Conservation (phyloP, 805 yeast genomes). For the Lipomyces lipofer region DNA sequence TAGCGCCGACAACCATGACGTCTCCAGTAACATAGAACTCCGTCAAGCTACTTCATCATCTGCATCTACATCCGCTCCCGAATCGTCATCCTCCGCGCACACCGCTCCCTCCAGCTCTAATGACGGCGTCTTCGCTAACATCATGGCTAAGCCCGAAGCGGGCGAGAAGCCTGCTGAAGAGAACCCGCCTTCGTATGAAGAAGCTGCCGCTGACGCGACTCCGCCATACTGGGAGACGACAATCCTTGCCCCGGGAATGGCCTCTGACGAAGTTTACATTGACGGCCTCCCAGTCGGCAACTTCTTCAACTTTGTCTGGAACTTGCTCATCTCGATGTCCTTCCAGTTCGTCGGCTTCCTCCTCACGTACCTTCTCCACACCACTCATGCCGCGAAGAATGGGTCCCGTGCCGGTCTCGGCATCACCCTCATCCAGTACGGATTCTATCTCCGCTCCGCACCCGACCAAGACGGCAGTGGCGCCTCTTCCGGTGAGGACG, state of each 20-base stretch:
- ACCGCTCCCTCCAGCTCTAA: slow-evolving; percentile 32
- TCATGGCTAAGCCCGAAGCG: slow-evolving; percentile 84
- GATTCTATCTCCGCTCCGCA: slow-evolving; percentile 47
- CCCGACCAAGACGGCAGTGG: slow-evolving; percentile 8
- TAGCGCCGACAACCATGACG: not conserved
- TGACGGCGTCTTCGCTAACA: slow-evolving; percentile 92
- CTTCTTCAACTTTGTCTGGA: slow-evolving; percentile 86
- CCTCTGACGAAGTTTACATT: slow-evolving; percentile 84
- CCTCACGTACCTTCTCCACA: slow-evolving; percentile 84
- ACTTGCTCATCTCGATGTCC: slow-evolving; percentile 79
- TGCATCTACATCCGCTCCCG: slow-evolving; percentile 24
- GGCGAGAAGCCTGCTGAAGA: slow-evolving; percentile 33
- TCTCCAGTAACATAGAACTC: not conserved
- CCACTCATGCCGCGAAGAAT: slow-evolving; percentile 95
- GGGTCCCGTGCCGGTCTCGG: slow-evolving; percentile 95
- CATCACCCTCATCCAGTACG: slow-evolving; percentile 72
- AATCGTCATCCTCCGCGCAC: not conserved
- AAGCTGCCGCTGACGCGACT: slow-evolving; percentile 88
- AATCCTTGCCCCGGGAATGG: slow-evolving; percentile 69
- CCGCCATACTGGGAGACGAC: slow-evolving; percentile 98
- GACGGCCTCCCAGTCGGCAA: slow-evolving; percentile 97
- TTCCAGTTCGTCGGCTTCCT: slow-evolving; percentile 94
- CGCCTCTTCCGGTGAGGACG: slow-evolving; percentile 44
- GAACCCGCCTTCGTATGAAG: slow-evolving; percentile 64
- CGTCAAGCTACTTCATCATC: slow-evolving; percentile 3